phyloP scores from a whole-genome alignment of 2,329 filamentous ascomycete genomes.

The Microascus cirrosus region DNA sequence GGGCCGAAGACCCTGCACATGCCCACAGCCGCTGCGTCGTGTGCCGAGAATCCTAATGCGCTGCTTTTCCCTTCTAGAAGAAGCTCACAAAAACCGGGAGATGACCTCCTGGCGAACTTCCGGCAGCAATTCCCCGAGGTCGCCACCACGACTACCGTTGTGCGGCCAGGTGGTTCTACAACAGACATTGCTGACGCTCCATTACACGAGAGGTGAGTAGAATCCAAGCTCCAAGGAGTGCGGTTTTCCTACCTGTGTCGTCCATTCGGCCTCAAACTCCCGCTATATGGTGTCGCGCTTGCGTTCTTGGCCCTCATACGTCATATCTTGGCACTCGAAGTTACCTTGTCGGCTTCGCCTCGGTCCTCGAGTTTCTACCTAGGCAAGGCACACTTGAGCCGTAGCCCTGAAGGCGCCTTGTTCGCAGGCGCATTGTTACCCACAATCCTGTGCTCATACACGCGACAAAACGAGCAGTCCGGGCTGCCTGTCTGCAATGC shows the following conservation, averaged over 20 bases:
- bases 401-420: background rate
- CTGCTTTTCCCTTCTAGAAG: constrained; percentile 35
- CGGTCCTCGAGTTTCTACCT: background rate
- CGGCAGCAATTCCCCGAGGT: constrained; percentile 74
- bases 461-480: background rate
- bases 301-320: background rate
- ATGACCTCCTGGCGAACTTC: constrained; percentile 76
- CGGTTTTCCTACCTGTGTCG: background rate
- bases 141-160: constrained; percentile 30
- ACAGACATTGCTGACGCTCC: constrained; percentile 2
- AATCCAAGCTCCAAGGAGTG: background rate
- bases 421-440: background rate
- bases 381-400: background rate
- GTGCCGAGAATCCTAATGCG: background rate
- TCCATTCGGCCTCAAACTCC: background rate
- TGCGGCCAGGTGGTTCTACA: constrained; percentile 5
- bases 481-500: background rate
- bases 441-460: background rate
- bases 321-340: background rate
- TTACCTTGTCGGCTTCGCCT: background rate
- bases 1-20: background rate
- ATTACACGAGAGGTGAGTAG: constrained; percentile 20
- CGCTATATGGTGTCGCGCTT: background rate
- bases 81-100: constrained; percentile 74
- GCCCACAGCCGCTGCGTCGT: background rate